Evolutionary conservation across 2,329 filamentous ascomycete species (phyloP).

Genomic region (Xenoacremonium recifei): DNA sequence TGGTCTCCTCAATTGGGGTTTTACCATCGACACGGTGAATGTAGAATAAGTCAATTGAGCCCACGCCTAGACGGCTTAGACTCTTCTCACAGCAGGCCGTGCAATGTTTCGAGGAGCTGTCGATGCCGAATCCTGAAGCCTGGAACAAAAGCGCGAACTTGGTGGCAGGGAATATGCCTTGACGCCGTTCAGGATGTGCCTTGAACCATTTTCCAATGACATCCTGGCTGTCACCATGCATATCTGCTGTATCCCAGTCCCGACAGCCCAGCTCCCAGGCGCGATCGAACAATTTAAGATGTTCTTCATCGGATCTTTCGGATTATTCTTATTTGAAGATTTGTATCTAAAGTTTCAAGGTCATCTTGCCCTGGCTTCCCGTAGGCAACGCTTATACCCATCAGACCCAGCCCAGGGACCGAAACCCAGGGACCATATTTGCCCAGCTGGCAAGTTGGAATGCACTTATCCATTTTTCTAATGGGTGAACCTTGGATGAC

Average conservation of each 20-base stretch:
- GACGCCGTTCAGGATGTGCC: conserved; percentile 15
- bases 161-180: conserved; percentile 43
- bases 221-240: conserved; percentile 44
- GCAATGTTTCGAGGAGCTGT: conserved; percentile 24
- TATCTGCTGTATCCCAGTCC: conserved; percentile 1
- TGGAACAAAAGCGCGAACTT: conserved; percentile 19
- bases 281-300: conserved; percentile 1
- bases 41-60: conserved; percentile 52
- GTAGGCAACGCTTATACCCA: conserved; percentile 6
- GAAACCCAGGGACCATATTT: conserved; percentile 3
- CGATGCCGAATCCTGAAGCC: conserved; percentile 1
- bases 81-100: conserved; percentile 18
- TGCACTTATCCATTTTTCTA: too few relatives aligned
- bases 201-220: conserved; percentile 45
- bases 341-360: too few relatives aligned
- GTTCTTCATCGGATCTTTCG: neutral
- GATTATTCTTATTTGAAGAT: neutral
- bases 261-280: neutral
- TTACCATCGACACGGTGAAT: conserved; percentile 44
- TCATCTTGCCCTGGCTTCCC: conserved; percentile 1
- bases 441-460: too few relatives aligned
- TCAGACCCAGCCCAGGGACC: conserved; percentile 3
- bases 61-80: conserved; percentile 35
- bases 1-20: conserved; percentile 45
- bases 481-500: too few relatives aligned